Base-by-base conservation (phyloP, 805 yeast genomes). In the Saccharomycopsis microspora region DNA sequence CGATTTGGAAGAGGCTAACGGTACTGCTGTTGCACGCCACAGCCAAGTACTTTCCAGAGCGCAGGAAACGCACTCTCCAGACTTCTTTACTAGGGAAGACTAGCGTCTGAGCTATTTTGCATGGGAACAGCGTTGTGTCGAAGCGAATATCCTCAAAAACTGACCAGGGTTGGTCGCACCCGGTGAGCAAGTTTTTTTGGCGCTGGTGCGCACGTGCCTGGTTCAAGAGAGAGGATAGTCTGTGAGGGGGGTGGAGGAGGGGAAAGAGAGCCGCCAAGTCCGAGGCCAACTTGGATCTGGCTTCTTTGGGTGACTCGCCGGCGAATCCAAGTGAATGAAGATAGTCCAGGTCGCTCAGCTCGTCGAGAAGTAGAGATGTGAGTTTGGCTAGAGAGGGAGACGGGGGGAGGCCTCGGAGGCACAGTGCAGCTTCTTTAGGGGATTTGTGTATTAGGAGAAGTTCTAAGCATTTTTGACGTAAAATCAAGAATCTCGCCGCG, bases 51-150 rank as follows among this genome's bases (percentile, higher is more conserved):
- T 70, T 72, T 3, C 96, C 96, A 63, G 75, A 73, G 42, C 87
- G 84, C 4, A 93, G 82, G 58, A 85, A 88, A 49, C 75, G 75
- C 9, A 83, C 70, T 58, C 71, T 82, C 97, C 97, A 89, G 8
- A 86, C 90, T 60, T 89, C 95, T 58, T 81, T 78, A 1, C 63
- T 11, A 4, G 39, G n/a, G 32, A 8, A 19, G 11, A 33, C 54
- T 5, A 84, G 62, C 0, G 72, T 69, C 48, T 70, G 68, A 8
- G 74, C 58, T 3, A 74, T 61, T 3, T 64, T 65, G 27, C 68
- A 68, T 1, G 87, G 86, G 51, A 76, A 73, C 39, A 60, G 56
- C 19, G 56, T 50, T 37, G 56, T 51, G 42, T 63, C 56, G 40
- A 60, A 64, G 40, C 58, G 54, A 44, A 63, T 58, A 52, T 70